Evolutionary conservation across 805 yeast species (phyloP), one percentile per base, ranked within the genome.

Genomic region (Yamadazyma akitaensis): DNA sequence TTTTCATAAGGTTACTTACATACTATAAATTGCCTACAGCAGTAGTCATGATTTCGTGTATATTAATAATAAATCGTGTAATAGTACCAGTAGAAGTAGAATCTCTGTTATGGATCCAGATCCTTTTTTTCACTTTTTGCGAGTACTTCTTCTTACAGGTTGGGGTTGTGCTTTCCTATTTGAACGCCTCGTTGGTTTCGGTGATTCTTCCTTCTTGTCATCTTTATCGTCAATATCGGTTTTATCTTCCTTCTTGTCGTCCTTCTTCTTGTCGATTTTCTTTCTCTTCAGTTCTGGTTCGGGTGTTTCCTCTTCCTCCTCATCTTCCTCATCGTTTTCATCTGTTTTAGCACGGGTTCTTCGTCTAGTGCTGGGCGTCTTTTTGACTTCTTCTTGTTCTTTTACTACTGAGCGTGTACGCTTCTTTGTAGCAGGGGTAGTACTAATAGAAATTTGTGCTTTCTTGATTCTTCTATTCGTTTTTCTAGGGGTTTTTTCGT

Each of bases 191-290:
- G 47, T 39, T 17, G 50, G 31, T 40, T 30, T 41, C 28, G 42
- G 46, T 2, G 39, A 33, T 28, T 35, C 47, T 21, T 44, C 45
- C 16, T 33, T 47, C 28, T 43, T 41, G 34, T 46, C 40, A n/a
- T 30, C 42, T 40, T 42, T 39, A 34, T 43, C 42, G 42, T 37
- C 47, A 37, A 8, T 33, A 6, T 37, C 40, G 16, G 16, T 13
- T 17, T 56, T 58, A 30, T 63, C 68, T 51, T 62, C 53, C 42
- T 59, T 55, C 26, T 56, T 58, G 8, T 58, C 59, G 16, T 55
- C 59, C 33, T 62, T 68, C 33, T 38, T 38, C 51, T 63, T 53
- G 11, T 44, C 60, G 52, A 21, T 56, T 58, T 14, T 58, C 58
- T 19, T 60, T 53, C 46, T 56, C 60, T n/a, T 66, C 58, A 10